Conservation (phyloP, 305 asterid genomes). For the Fraxinus velutina region DNA sequence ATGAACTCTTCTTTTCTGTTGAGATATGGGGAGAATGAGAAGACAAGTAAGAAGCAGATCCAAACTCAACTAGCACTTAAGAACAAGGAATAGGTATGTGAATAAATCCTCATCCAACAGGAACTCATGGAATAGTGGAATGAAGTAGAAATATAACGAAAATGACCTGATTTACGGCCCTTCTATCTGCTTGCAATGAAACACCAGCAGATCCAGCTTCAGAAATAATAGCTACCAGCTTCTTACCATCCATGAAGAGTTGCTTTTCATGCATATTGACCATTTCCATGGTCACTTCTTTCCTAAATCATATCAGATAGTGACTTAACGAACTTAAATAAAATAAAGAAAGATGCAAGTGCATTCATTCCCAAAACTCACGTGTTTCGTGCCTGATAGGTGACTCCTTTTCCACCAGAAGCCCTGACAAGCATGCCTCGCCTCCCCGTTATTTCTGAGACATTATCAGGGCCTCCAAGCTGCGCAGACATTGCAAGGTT, state of each 20-base stretch:
- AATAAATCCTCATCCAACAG: conserved; percentile 21
- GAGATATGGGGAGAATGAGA: conserved; percentile 23
- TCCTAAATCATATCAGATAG: conserved; percentile 45
- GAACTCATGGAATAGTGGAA: conserved; percentile 1
- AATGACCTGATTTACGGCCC: conserved; percentile 86
- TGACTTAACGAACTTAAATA: conserved; percentile 28
- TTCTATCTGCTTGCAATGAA: conserved; percentile 97
- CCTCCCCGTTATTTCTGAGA: conserved; percentile 97
- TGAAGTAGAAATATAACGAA: not conserved
- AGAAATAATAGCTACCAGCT: conserved; percentile 85
- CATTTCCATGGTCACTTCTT: conserved; percentile 98
- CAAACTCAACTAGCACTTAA: conserved; percentile 21
- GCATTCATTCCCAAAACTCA: conserved; percentile 41
- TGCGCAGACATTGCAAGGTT: conserved; percentile 37
- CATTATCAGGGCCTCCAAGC: conserved; percentile 98
- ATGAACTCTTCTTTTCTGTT: conserved; percentile 96
- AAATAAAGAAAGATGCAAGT: conserved; percentile 16
- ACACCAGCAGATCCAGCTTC: conserved; percentile 99
- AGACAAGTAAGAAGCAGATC: not conserved
- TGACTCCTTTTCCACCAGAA: conserved; percentile 88
- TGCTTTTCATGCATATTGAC: conserved; percentile 97
- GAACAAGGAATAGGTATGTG: conserved; percentile 18
- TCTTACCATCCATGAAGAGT: conserved; percentile 91
- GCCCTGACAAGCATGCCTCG: conserved; percentile 94
- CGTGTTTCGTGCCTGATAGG: conserved; percentile 97